Evolutionary conservation across 2,329 filamentous ascomycete species (phyloP).

Genomic region (Amesomyces nigricolor): DNA sequence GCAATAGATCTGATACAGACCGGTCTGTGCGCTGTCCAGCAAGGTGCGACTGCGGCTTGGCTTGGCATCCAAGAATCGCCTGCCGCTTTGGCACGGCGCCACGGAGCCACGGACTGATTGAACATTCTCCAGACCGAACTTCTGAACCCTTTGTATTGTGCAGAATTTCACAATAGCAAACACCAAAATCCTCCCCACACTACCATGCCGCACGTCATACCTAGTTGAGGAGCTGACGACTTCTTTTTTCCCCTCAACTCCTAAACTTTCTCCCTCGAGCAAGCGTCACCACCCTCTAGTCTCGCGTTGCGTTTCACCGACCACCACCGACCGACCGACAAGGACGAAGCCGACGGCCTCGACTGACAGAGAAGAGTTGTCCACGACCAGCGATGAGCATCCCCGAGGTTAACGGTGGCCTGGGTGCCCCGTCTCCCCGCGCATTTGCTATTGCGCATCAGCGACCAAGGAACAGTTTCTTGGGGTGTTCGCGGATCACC

Average conservation of each 20-base stretch:
- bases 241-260: background rate
- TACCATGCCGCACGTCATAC: slow-evolving; percentile 15
- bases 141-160: slow-evolving; percentile 7
- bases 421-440: slow-evolving; percentile 42
- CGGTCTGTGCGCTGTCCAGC: slow-evolving; percentile 11
- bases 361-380: background rate
- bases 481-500: slow-evolving; percentile 75
- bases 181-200: background rate
- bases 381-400: slow-evolving; percentile 24
- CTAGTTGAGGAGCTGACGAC: slow-evolving; percentile 17
- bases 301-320: background rate
- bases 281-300: background rate
- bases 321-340: background rate
- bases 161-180: background rate
- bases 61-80: background rate
- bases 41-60: slow-evolving; percentile 15
- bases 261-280: background rate
- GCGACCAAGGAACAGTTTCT: slow-evolving; percentile 58
- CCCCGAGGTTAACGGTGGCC: slow-evolving; percentile 19
- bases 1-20: background rate
- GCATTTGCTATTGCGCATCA: slow-evolving; percentile 52
- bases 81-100: background rate
- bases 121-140: background rate
- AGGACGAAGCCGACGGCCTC: background rate
- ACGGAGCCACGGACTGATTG: background rate